Evolutionary conservation across 768 basidiomycete genomes (phyloP).

Genomic region (Tephrocybe rancida): DNA sequence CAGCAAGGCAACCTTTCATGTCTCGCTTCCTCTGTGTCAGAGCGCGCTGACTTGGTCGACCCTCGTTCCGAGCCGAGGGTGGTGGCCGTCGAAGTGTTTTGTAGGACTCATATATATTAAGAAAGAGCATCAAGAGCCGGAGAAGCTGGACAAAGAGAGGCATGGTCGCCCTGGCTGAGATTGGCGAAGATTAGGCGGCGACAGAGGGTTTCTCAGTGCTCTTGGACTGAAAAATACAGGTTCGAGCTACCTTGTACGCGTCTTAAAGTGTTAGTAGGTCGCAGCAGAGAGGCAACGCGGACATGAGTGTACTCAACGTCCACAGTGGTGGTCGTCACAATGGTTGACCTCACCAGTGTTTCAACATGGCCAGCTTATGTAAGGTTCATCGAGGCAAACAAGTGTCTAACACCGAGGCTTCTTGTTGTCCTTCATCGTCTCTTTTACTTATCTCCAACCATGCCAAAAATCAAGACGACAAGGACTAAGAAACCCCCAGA

Average conservation of each 20-base stretch:
- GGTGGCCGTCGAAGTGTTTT: constrained; percentile 76
- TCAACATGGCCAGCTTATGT: constrained; percentile 17
- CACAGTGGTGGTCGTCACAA: constrained; percentile 7
- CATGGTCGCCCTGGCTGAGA: constrained; percentile 44
- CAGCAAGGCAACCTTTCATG: constrained; percentile 82
- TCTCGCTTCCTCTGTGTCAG: constrained; percentile 77
- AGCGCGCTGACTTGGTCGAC: constrained; percentile 66
- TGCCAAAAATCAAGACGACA: constrained; percentile 94
- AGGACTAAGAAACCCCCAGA: constrained; percentile 95
- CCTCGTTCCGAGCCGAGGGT: constrained; percentile 53
- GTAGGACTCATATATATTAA: constrained; percentile 84
- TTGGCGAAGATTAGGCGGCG: not conserved
- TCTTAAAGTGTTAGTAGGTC: constrained; percentile 9
- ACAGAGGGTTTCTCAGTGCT: not conserved
- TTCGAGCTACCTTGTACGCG: constrained; percentile 13
- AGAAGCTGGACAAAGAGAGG: constrained; percentile 68
- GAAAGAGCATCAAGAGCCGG: constrained; percentile 68
- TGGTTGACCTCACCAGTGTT: constrained; percentile 6
- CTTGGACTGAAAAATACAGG: not conserved
- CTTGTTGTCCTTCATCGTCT: not conserved
- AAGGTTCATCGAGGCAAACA: constrained; percentile 14
- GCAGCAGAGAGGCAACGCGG: constrained; percentile 8
- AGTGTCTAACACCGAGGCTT: not conserved
- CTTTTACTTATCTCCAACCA: constrained; percentile 43
- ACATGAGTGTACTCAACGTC: constrained; percentile 15